phyloP scores from a whole-genome alignment of 1,284 basidiomycete species.

The Microbotryomycetes sp. region DNA sequence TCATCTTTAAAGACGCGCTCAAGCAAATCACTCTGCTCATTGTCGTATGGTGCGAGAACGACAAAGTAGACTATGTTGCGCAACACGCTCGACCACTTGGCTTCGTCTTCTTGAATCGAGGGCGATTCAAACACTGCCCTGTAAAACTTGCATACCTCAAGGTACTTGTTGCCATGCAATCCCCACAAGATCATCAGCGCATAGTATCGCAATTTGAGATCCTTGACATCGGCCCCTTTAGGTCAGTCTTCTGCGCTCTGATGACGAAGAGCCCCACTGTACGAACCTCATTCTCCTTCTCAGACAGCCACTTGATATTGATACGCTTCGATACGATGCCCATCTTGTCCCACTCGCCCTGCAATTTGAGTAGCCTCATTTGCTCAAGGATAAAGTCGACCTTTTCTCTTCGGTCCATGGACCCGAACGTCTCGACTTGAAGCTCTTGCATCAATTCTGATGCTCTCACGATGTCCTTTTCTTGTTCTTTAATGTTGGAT shows the following conservation, averaged over 20 bases:
- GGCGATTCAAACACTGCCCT: conserved; percentile 95
- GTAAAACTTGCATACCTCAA: conserved; percentile 92
- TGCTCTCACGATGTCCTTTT: conserved; percentile 65
- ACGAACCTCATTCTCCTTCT: conserved; percentile 75
- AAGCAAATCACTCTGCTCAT: conserved; percentile 96
- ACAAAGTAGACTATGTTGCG: conserved; percentile 87
- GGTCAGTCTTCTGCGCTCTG: neutral
- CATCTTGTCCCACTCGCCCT: conserved; percentile 76
- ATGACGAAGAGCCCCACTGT: neutral
- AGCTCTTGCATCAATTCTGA: conserved; percentile 80
- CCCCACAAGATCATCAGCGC: conserved; percentile 93
- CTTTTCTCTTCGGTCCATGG: conserved; percentile 96
- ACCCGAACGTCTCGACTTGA: conserved; percentile 97
- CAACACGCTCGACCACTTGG: conserved; percentile 35
- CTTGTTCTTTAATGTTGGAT: conserved; percentile 70
- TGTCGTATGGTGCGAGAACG: conserved; percentile 84
- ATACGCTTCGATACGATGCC: conserved; percentile 88
- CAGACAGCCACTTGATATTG: conserved; percentile 86
- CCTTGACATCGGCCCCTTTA: conserved; percentile 49
- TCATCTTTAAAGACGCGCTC: conserved; percentile 68
- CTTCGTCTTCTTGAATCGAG: conserved; percentile 30
- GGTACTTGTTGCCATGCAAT: conserved; percentile 71
- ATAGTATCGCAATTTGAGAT: conserved; percentile 92
- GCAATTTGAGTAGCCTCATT: conserved; percentile 82
- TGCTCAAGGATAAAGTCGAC: conserved; percentile 98